These are phyloP conservation scores for Arctostaphylos glauca DNA, from an alignment of 148 eudicot genomes.

Conservation along the genomic window DNA sequence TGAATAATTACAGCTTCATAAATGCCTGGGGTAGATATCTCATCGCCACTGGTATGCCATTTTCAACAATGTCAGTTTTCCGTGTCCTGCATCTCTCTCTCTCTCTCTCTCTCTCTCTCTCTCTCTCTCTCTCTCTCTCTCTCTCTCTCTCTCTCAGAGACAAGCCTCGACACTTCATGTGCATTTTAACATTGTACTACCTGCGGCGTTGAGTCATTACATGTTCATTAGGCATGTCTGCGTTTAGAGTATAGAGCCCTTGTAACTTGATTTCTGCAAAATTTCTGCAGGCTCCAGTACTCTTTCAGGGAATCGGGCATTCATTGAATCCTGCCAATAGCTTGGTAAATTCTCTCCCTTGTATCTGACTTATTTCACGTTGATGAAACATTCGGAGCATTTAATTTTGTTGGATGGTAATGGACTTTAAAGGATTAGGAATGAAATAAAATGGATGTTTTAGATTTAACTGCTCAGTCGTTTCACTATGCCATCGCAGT, in stretches of 20 bases:
- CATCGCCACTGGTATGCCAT: background rate
- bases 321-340: slow-evolving; percentile 50
- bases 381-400: background rate
- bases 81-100: background rate
- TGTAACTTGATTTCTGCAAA: slow-evolving; percentile 11
- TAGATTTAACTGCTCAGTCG: background rate
- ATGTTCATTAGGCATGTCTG: background rate
- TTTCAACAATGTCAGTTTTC: background rate
- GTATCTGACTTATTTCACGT: background rate
- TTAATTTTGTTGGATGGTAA: background rate
- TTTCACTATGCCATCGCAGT: background rate
- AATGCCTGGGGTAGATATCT: background rate
- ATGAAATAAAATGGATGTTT: background rate
- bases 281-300: slow-evolving; percentile 56
- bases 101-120: background rate
- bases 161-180: background rate
- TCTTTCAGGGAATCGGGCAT: slow-evolving; percentile 55
- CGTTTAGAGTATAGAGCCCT: background rate
- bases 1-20: background rate
- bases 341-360: slow-evolving; percentile 38
- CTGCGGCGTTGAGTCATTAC: background rate
- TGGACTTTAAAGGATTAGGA: background rate
- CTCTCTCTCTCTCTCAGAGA: background rate
- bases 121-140: background rate
- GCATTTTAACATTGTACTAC: background rate